phyloP scores from a whole-genome alignment of 2,329 filamentous ascomycete species.

The Neonectria ditissima region DNA sequence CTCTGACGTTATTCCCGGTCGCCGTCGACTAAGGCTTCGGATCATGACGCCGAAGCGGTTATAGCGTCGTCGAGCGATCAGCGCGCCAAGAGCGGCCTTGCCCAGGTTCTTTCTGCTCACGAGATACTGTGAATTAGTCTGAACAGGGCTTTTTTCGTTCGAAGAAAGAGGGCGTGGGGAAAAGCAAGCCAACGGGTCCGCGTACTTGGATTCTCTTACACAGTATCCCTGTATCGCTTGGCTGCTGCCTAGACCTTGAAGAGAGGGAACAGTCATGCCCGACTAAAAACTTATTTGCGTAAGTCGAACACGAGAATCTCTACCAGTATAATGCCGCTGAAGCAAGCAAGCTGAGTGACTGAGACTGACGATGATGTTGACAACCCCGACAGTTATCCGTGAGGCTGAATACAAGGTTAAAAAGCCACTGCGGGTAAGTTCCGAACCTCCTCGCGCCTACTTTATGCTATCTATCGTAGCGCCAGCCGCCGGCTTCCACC shows the following conservation, averaged over 20 bases:
- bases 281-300: no score
- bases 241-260: background rate
- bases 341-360: background rate
- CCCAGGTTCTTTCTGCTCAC: conserved; percentile 3
- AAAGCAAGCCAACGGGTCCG: background rate
- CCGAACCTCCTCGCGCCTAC: background rate
- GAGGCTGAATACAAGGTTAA: background rate
- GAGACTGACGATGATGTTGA: background rate
- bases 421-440: background rate
- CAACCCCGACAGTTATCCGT: background rate
- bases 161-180: conserved; percentile 13
- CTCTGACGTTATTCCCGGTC: conserved; percentile 3
- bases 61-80: conserved; percentile 4
- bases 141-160: conserved; percentile 9
- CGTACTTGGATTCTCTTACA: conserved; percentile 5
- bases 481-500: background rate
- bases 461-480: background rate
- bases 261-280: background rate
- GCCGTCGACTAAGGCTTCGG: background rate
- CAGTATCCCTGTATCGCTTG: background rate
- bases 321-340: no score
- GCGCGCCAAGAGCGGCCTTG: background rate
- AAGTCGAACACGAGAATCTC: no score
- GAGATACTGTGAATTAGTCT: conserved; percentile 12
- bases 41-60: background rate